A percentile compares a stretch with the other conserved stretches of the same genome.
Evolutionary conservation across 1,139 yeast species (phyloP).

Genomic region (Zygoascus sp.): DNA sequence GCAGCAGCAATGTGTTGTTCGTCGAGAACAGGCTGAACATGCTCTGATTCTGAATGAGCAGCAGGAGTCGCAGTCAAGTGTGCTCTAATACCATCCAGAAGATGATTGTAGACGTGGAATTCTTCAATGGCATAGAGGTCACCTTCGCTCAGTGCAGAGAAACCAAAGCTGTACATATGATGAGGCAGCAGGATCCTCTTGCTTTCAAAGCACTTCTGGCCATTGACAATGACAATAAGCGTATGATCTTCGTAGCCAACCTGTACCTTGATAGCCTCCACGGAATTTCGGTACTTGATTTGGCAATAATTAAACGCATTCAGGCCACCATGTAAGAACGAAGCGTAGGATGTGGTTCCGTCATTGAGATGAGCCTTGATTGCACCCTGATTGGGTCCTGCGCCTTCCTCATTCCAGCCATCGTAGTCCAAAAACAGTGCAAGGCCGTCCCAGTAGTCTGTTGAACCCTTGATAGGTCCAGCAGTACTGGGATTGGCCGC

Average conservation of each 20-base stretch:
- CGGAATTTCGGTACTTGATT: conserved; percentile 36
- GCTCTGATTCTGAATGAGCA: too few species aligned
- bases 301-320: conserved; percentile 37
- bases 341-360: conserved; percentile 28
- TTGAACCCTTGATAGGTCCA: conserved; percentile 38
- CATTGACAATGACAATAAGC: conserved; percentile 38
- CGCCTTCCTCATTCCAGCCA: conserved; percentile 21
- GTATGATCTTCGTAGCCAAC: conserved; percentile 33
- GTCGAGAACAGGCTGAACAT: too few species aligned
- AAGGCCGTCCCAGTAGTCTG: conserved; percentile 40
- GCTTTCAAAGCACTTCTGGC: conserved; percentile 36
- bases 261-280: conserved; percentile 29
- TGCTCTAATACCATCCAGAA: conserved; percentile 12
- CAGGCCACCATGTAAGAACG: conserved; percentile 14
- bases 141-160: conserved; percentile 34
- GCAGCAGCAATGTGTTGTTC: conserved; percentile 11
- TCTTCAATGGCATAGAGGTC: conserved; percentile 28
- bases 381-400: conserved; percentile 28
- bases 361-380: conserved; percentile 40
- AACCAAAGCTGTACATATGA: conserved; percentile 32
- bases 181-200: conserved; percentile 33
- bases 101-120: conserved; percentile 26
- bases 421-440: conserved; percentile 36
- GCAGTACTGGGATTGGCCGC: conserved; percentile 26
- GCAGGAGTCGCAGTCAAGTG: conserved; percentile 11